These are phyloP conservation scores for Xylariaceae sp. DNA, from an alignment of 2,329 filamentous ascomycete genomes.

Conservation along the genomic window DNA sequence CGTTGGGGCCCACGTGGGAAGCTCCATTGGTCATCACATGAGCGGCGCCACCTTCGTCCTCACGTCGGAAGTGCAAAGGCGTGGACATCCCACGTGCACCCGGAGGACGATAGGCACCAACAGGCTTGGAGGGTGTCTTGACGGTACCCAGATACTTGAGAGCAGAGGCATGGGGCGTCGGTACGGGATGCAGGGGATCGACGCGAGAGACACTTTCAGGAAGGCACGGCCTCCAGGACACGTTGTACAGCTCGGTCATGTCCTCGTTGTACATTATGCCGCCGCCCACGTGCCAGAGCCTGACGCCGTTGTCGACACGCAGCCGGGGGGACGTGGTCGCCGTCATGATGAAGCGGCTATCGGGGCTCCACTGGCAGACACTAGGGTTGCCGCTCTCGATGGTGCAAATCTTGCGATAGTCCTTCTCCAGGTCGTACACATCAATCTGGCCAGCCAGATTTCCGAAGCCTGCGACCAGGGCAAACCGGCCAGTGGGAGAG, in stretches of 20 bases:
- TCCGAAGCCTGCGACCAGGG: slow-evolving; percentile 91
- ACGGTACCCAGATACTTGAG: slow-evolving; percentile 74
- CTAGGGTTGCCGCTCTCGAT: slow-evolving; percentile 95
- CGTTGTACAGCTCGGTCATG: slow-evolving; percentile 89
- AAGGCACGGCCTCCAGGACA: slow-evolving; percentile 76
- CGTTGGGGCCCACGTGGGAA: slow-evolving; percentile 64
- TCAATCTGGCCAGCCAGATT: slow-evolving; percentile 98
- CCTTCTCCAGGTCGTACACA: slow-evolving; percentile 91
- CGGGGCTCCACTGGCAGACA: slow-evolving; percentile 94
- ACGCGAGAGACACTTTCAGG: slow-evolving; percentile 52
- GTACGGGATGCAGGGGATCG: slow-evolving; percentile 69
- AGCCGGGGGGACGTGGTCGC: slow-evolving; percentile 95
- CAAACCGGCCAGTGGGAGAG: slow-evolving; percentile 88
- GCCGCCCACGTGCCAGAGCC: slow-evolving; percentile 89
- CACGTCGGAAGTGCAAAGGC: slow-evolving; percentile 91
- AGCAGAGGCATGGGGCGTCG: slow-evolving; percentile 76
- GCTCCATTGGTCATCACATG: slow-evolving; percentile 75
- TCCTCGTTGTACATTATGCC: slow-evolving; percentile 92
- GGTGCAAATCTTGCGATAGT: slow-evolving; percentile 85
- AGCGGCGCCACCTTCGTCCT: slow-evolving; percentile 91
- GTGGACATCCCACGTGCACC: slow-evolving; percentile 85
- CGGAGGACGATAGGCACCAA: slow-evolving; percentile 92
- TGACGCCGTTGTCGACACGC: slow-evolving; percentile 92
- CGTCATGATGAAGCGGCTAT: slow-evolving; percentile 91
- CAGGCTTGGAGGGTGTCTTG: slow-evolving; percentile 94